A percentile compares a stretch with the other conserved stretches of the same genome.
phyloP scores from a whole-genome alignment of 768 basidiomycete species.

The Candolleomyces eurysporus region DNA sequence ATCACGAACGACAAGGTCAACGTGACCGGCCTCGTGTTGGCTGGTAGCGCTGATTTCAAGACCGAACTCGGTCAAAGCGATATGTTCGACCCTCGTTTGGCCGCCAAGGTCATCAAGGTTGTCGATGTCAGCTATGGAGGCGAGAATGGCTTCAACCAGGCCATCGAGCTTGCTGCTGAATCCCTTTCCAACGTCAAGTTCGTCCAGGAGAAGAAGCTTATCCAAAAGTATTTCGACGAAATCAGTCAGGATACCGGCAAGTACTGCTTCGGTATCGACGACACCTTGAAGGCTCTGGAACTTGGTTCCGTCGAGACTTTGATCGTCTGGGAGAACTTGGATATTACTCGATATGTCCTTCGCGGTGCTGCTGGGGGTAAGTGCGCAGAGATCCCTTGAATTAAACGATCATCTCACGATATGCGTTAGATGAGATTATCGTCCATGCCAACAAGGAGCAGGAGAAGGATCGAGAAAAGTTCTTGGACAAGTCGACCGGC shows the following conservation, averaged over 20 bases:
- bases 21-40: slow-evolving; percentile 91
- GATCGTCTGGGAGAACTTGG: slow-evolving; percentile 98
- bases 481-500: slow-evolving; percentile 91
- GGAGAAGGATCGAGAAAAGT: slow-evolving; percentile 93
- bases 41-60: slow-evolving; percentile 98
- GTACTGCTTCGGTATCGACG: slow-evolving; percentile 97
- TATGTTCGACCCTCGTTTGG: slow-evolving; percentile 90
- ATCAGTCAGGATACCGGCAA: slow-evolving; percentile 96
- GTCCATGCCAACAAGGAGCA: slow-evolving; percentile 77
- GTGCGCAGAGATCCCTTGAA: slow-evolving; percentile 8
- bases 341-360: slow-evolving; percentile 82
- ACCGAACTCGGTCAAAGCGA: slow-evolving; percentile 95
- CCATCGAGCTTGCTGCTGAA: slow-evolving; percentile 95
- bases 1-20: slow-evolving; percentile 99
- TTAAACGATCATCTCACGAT: not conserved
- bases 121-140: slow-evolving; percentile 99
- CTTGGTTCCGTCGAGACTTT: slow-evolving; percentile 96
- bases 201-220: slow-evolving; percentile 97
- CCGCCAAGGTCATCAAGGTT: slow-evolving; percentile 92
- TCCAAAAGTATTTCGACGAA: slow-evolving; percentile 98
- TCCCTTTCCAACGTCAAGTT: slow-evolving; percentile 98
- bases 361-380: slow-evolving; percentile 90
- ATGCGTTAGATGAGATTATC: slow-evolving; percentile 70
- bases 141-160: slow-evolving; percentile 99
- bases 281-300: slow-evolving; percentile 94